Conservation (phyloP, 2,329 filamentous ascomycete species). For the Pyricularia pennisetigena region DNA sequence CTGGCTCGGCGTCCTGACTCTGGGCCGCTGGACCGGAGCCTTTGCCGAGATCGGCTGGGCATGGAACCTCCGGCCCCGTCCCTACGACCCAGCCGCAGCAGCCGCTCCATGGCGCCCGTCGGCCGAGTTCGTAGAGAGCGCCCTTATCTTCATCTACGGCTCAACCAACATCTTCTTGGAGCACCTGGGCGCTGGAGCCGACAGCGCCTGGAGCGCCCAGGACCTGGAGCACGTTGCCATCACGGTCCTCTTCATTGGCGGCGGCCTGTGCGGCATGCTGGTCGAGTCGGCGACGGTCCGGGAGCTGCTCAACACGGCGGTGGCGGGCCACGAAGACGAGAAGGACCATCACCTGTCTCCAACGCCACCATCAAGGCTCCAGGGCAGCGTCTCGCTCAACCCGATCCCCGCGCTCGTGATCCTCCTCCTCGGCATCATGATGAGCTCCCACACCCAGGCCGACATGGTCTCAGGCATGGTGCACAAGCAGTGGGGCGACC, state of each 20-base stretch:
- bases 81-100: constrained; percentile 32
- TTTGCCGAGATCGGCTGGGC: constrained; percentile 91
- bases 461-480: constrained; percentile 85
- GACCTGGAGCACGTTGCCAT: constrained; percentile 92
- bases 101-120: constrained; percentile 52
- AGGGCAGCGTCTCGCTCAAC: constrained; percentile 65
- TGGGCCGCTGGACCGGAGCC: constrained; percentile 83
- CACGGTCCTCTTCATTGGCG: constrained; percentile 86
- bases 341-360: constrained; percentile 26
- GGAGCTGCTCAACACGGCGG: constrained; percentile 48
- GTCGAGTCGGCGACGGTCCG: constrained; percentile 67
- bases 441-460: constrained; percentile 81
- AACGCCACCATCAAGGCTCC: constrained; percentile 51
- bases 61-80: constrained; percentile 71
- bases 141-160: constrained; percentile 84
- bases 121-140: constrained; percentile 83
- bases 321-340: constrained; percentile 16
- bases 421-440: constrained; percentile 82
- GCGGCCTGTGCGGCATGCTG: constrained; percentile 79
- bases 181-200: constrained; percentile 57
- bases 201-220: constrained; percentile 55
- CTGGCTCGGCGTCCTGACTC: constrained; percentile 78
- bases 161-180: constrained; percentile 87
- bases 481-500: constrained; percentile 85
- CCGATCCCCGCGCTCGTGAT: constrained; percentile 83